Evolutionary conservation across 192 early-diverging fungal species (phyloP).

Genomic region (Backusella luteola): DNA sequence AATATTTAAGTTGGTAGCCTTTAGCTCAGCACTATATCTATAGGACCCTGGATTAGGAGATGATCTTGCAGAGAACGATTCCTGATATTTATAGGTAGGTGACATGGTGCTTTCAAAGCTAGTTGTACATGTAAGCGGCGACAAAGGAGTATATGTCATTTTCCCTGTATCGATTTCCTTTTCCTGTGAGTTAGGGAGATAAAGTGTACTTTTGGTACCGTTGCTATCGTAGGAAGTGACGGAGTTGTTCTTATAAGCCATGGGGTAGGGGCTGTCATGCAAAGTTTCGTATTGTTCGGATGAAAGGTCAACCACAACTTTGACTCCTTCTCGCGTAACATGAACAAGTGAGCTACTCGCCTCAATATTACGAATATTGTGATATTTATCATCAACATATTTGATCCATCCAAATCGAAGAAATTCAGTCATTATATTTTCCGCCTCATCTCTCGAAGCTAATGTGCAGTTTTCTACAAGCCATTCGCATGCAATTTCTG

Average conservation of each 20-base stretch:
- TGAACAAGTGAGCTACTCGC: background rate
- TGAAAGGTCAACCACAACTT: constrained; percentile 6
- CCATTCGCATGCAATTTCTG: constrained; percentile 40
- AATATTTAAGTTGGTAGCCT: constrained; percentile 49
- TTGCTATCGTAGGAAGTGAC: background rate
- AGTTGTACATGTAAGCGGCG: background rate
- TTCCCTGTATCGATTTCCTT: background rate
- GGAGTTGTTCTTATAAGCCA: background rate
- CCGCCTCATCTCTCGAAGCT: constrained; percentile 47
- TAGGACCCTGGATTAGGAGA: background rate
- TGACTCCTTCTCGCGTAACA: background rate
- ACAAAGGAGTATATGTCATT: background rate
- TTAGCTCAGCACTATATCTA: constrained; percentile 9
- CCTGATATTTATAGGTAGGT: background rate
- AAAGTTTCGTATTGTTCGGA: background rate
- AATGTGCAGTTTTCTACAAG: constrained; percentile 46
- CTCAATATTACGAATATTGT: too few relatives aligned
- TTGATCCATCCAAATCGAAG: constrained; percentile 43
- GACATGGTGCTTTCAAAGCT: background rate
- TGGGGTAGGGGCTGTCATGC: background rate
- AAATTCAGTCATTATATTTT: constrained; percentile 43
- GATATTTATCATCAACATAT: background rate
- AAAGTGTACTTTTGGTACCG: background rate
- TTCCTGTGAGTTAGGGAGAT: background rate
- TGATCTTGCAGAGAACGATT: background rate